Conservation (phyloP, 805 yeast species). For the Metschnikowia orientalis region DNA sequence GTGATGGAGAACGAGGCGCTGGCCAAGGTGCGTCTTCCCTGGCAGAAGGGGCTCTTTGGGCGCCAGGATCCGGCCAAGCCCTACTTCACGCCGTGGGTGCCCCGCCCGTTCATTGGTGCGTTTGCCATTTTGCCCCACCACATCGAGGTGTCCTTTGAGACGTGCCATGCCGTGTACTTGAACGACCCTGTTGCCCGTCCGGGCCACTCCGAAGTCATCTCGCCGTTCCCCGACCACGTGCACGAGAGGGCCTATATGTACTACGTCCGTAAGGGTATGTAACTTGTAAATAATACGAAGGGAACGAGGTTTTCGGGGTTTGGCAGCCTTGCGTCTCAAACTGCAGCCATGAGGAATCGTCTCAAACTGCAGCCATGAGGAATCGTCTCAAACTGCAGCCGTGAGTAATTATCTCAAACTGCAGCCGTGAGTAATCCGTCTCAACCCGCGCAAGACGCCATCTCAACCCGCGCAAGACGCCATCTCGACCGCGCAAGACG, state of each 20-base stretch:
- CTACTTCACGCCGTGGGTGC: slow-evolving; percentile 95
- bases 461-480: no score
- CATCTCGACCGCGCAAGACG: no score
- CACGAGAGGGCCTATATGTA: slow-evolving; percentile 95
- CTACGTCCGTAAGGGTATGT: slow-evolving; percentile 71
- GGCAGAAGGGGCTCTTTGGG: slow-evolving; percentile 78
- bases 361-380: no score
- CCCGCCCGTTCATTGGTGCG: slow-evolving; percentile 89
- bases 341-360: no score
- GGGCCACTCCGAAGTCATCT: slow-evolving; percentile 90
- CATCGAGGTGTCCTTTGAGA: slow-evolving; percentile 80
- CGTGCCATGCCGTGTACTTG: slow-evolving; percentile 94
- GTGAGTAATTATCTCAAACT: no score
- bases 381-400: no score
- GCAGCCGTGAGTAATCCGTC: no score
- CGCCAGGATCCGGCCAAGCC: slow-evolving; percentile 71
- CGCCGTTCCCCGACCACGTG: slow-evolving; percentile 76
- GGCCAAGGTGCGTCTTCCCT: slow-evolving; percentile 60
- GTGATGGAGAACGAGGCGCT: slow-evolving; percentile 47
- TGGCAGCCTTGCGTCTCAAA: no score
- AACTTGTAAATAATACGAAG: slow-evolving; percentile 21
- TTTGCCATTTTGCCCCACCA: slow-evolving; percentile 91
- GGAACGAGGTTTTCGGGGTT: no score
- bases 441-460: no score
- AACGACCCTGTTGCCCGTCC: slow-evolving; percentile 98